Evolutionary conservation across 306 rosid species (phyloP).

Genomic region (Castanea sativa): DNA sequence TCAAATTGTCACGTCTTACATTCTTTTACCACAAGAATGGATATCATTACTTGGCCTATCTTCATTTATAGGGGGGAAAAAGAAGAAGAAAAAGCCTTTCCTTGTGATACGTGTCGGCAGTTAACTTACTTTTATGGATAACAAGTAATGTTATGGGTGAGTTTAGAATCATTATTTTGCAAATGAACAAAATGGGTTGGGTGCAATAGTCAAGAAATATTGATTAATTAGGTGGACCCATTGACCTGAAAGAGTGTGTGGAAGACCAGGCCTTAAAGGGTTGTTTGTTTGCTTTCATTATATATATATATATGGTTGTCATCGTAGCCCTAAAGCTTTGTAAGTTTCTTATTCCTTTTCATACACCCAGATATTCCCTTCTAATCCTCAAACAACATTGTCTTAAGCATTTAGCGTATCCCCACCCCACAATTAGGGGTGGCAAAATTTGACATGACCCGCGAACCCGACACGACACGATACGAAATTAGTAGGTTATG

Average conservation of each 20-base stretch:
- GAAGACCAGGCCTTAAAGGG: constrained; percentile 38
- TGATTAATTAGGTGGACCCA: constrained; percentile 62
- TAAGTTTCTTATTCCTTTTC: constrained; percentile 57
- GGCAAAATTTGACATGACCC: no score
- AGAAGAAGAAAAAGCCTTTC: no score
- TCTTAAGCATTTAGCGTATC: constrained; percentile 32
- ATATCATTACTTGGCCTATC: no score
- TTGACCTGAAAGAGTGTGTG: constrained; percentile 55
- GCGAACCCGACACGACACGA: no score
- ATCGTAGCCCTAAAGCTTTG: constrained; percentile 36
- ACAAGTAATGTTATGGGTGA: neutral
- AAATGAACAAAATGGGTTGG: constrained; percentile 38
- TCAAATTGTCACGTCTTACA: no score
- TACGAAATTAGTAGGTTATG: no score
- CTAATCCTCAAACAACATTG: constrained; percentile 49
- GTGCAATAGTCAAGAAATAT: constrained; percentile 48
- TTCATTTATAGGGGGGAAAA: no score
- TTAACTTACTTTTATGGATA: constrained; percentile 4
- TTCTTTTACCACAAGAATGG: no score
- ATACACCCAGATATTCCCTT: constrained; percentile 63
- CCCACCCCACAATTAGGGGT: no score
- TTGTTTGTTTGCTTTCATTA: constrained; percentile 59
- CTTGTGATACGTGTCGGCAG: constrained; percentile 1
- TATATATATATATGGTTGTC: constrained; percentile 37
- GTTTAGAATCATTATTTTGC: constrained; percentile 18